A percentile compares a stretch with the other conserved stretches of the same genome.
Evolutionary conservation across 495 filamentous ascomycete genomes (phyloP).

Genomic region (Cercophora scortea): DNA sequence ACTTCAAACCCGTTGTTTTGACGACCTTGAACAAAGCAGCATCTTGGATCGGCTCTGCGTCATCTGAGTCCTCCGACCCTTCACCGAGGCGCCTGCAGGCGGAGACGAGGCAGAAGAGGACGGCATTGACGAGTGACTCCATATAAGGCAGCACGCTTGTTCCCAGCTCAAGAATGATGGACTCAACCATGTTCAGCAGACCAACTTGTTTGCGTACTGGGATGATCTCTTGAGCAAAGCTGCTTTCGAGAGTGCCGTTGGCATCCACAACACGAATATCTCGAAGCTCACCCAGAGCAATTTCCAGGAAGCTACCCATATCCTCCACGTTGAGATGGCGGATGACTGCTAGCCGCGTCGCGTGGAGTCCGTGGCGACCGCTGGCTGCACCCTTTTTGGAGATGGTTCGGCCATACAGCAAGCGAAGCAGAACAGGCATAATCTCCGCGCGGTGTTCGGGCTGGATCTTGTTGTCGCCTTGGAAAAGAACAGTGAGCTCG

Average conservation of each 20-base stretch:
- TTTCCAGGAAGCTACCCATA: conserved; percentile 69
- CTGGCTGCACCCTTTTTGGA: conserved; percentile 66
- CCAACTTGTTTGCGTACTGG: conserved; percentile 74
- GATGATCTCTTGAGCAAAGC: conserved; percentile 47
- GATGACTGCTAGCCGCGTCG: conserved; percentile 51
- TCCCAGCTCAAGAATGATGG: conserved; percentile 78
- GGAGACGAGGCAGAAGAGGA: conserved; percentile 69
- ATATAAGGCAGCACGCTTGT: conserved; percentile 55
- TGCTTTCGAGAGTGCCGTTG: conserved; percentile 34
- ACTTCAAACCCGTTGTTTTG: conserved; percentile 68
- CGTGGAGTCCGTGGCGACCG: conserved; percentile 51
- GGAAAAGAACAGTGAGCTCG: conserved; percentile 79
- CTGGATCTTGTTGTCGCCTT: conserved; percentile 70
- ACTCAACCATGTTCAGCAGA: conserved; percentile 80
- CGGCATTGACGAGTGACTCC: conserved; percentile 56
- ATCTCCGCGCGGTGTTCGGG: conserved; percentile 60
- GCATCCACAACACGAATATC: conserved; percentile 49
- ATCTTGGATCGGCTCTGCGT: conserved; percentile 42
- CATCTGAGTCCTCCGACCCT: conserved; percentile 31
- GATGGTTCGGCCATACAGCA: conserved; percentile 85
- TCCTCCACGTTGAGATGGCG: conserved; percentile 50
- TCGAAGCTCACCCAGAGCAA: conserved; percentile 65
- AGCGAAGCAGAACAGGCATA: conserved; percentile 76
- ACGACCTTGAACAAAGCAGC: conserved; percentile 59
- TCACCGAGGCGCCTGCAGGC: conserved; percentile 54